These are phyloP conservation scores for Trichoderma harzianum DNA, from an alignment of 2,329 filamentous ascomycete genomes.

Conservation along the genomic window DNA sequence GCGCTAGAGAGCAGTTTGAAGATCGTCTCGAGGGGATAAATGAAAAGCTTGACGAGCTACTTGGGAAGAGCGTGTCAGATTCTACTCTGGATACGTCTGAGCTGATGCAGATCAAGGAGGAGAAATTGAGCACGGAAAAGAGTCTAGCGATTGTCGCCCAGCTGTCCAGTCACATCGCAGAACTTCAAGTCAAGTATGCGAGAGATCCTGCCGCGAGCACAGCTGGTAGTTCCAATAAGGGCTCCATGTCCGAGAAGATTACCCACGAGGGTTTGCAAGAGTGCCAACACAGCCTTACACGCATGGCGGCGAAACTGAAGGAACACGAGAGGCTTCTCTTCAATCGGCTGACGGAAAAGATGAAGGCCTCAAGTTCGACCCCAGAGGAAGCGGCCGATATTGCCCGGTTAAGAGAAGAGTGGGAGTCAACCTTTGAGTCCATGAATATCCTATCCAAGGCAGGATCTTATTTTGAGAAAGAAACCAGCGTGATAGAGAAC, in stretches of 20 bases:
- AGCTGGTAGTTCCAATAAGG: not conserved
- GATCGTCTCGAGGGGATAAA: not conserved
- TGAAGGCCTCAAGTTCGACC: not conserved
- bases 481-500: slow-evolving; percentile 23
- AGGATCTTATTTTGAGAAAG: slow-evolving; percentile 15
- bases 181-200: not conserved
- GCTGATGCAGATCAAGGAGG: slow-evolving; percentile 20
- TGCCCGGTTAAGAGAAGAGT: slow-evolving; percentile 19
- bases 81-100: slow-evolving; percentile 6
- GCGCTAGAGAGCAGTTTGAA: not conserved
- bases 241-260: not conserved
- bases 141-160: slow-evolving; percentile 22
- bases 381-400: not conserved
- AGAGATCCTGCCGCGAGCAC: not conserved
- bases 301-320: not conserved
- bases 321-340: not conserved
- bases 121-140: slow-evolving; percentile 24
- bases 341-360: not conserved
- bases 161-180: slow-evolving; percentile 21
- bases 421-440: slow-evolving; percentile 17
- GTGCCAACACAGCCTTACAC: not conserved
- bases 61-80: not conserved
- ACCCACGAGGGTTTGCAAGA: not conserved
- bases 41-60: not conserved
- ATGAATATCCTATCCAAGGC: slow-evolving; percentile 19